Evolutionary conservation across 257 asterid genomes (phyloP).

Genomic region (Thymus mandschuricus): DNA sequence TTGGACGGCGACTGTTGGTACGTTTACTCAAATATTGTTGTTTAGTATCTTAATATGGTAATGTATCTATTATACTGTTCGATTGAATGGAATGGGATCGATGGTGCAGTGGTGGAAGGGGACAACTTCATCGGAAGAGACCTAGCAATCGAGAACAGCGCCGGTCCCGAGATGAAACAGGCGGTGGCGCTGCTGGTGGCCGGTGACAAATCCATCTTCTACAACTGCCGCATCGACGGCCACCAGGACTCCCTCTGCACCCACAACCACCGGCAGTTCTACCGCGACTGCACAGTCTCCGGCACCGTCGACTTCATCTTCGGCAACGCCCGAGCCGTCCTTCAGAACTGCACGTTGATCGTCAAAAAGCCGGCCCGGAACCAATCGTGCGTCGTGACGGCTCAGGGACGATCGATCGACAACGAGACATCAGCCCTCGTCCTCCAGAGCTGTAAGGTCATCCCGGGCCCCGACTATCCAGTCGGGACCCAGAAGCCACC

Average conservation of each 20-base stretch:
- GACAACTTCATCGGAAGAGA: not conserved
- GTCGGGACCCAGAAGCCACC: not conserved
- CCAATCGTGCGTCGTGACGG: not conserved
- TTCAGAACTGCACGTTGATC: not conserved
- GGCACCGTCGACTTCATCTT: conserved; percentile 80
- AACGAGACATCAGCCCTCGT: not conserved
- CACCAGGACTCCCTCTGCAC: conserved; percentile 67
- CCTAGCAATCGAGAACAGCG: not conserved
- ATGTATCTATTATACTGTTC: no score
- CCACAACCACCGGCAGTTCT: conserved; percentile 70
- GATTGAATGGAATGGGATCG: no score
- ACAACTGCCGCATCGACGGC: not conserved
- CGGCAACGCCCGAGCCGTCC: conserved; percentile 40
- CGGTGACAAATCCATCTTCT: not conserved
- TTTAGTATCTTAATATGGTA: no score
- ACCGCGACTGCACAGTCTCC: conserved; percentile 38
- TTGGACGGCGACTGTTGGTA: not conserved
- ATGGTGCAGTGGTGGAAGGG: not conserved
- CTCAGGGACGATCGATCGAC: not conserved
- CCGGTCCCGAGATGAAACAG: not conserved
- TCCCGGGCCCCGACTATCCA: not conserved
- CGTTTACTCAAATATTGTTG: not conserved
- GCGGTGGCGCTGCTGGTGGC: conserved; percentile 1
- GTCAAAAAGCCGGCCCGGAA: not conserved
- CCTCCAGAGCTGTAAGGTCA: not conserved